Conservation (phyloP, 768 basidiomycete genomes). For the Amanita inopinata region DNA sequence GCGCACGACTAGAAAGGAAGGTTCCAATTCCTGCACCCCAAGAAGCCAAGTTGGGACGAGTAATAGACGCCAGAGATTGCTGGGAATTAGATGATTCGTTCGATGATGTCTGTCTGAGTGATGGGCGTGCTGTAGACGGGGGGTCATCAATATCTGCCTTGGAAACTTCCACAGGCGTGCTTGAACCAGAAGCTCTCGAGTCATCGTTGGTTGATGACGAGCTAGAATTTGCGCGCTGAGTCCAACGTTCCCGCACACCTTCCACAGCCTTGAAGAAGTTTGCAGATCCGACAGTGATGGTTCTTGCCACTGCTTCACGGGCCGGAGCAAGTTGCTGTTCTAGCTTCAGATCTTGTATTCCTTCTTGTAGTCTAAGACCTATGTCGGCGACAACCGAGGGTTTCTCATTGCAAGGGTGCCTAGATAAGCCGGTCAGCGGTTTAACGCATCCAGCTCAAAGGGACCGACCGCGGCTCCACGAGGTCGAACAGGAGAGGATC, state of each 20-base stretch:
- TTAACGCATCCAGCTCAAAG: background rate
- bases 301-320: conserved; percentile 78
- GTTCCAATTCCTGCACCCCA: conserved; percentile 27
- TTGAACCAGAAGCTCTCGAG: conserved; percentile 22
- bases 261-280: conserved; percentile 87
- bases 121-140: conserved; percentile 7
- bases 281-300: conserved; percentile 62
- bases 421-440: conserved; percentile 19
- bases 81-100: conserved; percentile 7
- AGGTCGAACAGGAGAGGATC: conserved; percentile 94
- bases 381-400: conserved; percentile 87
- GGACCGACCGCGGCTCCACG: conserved; percentile 73
- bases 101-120: background rate
- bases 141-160: conserved; percentile 25
- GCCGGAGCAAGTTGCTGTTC: conserved; percentile 93
- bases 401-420: conserved; percentile 91
- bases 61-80: conserved; percentile 4
- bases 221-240: conserved; percentile 20
- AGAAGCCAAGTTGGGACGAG: conserved; percentile 16
- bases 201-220: conserved; percentile 16
- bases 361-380: conserved; percentile 84
- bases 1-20: conserved; percentile 18
- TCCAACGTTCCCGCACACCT: conserved; percentile 73
- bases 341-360: conserved; percentile 86
- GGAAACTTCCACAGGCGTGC: conserved; percentile 30